Evolutionary conservation across 768 basidiomycete genomes (phyloP).

Genomic region (Butyriboletus loyo): DNA sequence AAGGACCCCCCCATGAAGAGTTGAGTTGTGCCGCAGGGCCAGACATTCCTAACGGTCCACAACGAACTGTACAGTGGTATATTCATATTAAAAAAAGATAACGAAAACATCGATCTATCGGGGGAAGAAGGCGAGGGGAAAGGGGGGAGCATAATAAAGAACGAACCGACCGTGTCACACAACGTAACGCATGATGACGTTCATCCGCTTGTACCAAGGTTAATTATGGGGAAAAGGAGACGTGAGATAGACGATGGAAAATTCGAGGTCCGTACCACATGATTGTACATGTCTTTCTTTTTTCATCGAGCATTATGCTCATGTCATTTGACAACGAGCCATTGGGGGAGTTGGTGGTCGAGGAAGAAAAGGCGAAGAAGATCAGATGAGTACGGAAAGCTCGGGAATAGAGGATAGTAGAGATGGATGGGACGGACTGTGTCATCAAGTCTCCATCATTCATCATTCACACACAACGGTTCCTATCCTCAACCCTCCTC

Average conservation of each 20-base stretch:
- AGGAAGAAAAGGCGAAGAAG: conserved; percentile 10
- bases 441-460: conserved; percentile 32
- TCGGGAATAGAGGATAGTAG: conserved; percentile 21
- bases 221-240: conserved; percentile 11
- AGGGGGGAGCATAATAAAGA: conserved; percentile 3
- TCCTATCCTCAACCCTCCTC: neutral
- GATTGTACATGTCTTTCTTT: conserved; percentile 12
- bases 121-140: neutral
- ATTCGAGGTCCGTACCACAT: conserved; percentile 28
- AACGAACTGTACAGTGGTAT: conserved; percentile 5
- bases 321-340: conserved; percentile 9
- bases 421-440: conserved; percentile 37
- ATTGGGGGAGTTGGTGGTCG: conserved; percentile 14
- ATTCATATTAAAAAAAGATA: conserved; percentile 19
- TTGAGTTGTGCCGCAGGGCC: too few species aligned
- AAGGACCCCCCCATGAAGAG: too few species aligned
- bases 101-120: conserved; percentile 6
- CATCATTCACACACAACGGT: conserved; percentile 1
- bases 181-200: conserved; percentile 7
- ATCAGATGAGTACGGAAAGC: conserved; percentile 28
- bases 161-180: conserved; percentile 35
- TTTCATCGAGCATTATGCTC: conserved; percentile 9
- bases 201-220: conserved; percentile 21
- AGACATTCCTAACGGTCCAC: neutral
- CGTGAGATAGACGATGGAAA: conserved; percentile 21